These are phyloP conservation scores for Plantago elongata DNA, from an alignment of 257 asterid genomes.

Conservation along the genomic window DNA sequence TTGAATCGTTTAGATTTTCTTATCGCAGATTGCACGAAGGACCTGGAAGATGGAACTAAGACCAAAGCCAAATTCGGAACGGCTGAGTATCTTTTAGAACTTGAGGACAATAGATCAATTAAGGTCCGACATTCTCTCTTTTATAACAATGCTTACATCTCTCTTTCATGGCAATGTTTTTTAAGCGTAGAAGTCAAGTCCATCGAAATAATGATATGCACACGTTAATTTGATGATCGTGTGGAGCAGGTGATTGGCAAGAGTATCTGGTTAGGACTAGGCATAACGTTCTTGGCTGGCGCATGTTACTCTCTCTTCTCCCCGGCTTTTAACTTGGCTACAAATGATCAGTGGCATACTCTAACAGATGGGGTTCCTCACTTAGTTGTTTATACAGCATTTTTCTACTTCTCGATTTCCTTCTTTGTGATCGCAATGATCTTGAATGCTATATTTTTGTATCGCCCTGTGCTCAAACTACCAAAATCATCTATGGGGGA, in stretches of 20 bases:
- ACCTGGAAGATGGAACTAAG: conserved; percentile 26
- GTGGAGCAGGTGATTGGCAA: conserved; percentile 36
- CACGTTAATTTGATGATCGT: not conserved
- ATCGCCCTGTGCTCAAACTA: conserved; percentile 37
- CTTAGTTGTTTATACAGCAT: conserved; percentile 40
- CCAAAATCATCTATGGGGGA: conserved; percentile 39
- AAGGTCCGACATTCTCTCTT: conserved; percentile 26
- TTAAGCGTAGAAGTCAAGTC: not conserved
- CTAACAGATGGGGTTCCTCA: conserved; percentile 32
- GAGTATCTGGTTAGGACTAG: conserved; percentile 36
- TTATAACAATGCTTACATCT: too few relatives aligned
- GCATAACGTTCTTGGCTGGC: conserved; percentile 43
- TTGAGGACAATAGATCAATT: conserved; percentile 40
- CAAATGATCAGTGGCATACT: conserved; percentile 43
- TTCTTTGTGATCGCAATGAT: conserved; percentile 29
- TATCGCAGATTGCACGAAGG: conserved; percentile 18
- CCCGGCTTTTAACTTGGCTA: conserved; percentile 50
- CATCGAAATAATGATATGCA: not conserved
- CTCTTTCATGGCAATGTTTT: too few relatives aligned
- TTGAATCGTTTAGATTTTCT: not conserved
- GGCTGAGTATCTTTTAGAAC: conserved; percentile 35
- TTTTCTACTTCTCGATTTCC: conserved; percentile 54
- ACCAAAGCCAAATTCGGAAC: conserved; percentile 33
- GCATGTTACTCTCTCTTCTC: conserved; percentile 43
- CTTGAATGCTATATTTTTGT: conserved; percentile 31